Evolutionary conservation across 176 grass and related monocot genomes (phyloP).

Genomic region (Microstegium vimineum): DNA sequence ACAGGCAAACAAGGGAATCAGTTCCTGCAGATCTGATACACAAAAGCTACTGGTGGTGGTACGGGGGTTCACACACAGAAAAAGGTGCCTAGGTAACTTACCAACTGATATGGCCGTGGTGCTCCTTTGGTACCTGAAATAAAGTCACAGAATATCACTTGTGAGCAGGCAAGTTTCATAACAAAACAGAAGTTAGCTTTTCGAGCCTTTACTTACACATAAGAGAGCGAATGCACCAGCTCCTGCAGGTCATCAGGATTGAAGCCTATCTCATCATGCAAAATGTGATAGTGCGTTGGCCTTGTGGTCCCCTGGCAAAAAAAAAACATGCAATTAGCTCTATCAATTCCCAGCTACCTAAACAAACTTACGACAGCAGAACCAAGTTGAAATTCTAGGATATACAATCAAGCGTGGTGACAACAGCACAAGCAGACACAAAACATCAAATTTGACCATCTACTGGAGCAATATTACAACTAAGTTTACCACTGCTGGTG

Average conservation of each 20-base stretch:
- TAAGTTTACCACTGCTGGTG: background rate
- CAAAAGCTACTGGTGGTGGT: background rate
- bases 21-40: background rate
- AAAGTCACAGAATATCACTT: background rate
- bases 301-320: constrained; percentile 53
- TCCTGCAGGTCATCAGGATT: constrained; percentile 45
- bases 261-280: constrained; percentile 64
- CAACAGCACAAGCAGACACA: background rate
- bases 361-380: no score
- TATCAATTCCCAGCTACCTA: background rate
- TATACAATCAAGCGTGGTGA: background rate
- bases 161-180: background rate
- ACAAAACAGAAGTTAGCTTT: background rate
- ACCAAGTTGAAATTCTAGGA: no score
- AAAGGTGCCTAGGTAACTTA: constrained; percentile 7
- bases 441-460: background rate
- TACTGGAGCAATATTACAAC: background rate
- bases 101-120: constrained; percentile 91
- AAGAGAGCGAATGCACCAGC: constrained; percentile 61
- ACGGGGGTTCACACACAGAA: no score
- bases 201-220: constrained; percentile 30
- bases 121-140: constrained; percentile 83
- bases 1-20: background rate
- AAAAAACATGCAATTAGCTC: background rate
- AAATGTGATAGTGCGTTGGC: constrained; percentile 59